phyloP scores from a whole-genome alignment of 805 yeast genomes.

The Priceomyces fermenticarens region DNA sequence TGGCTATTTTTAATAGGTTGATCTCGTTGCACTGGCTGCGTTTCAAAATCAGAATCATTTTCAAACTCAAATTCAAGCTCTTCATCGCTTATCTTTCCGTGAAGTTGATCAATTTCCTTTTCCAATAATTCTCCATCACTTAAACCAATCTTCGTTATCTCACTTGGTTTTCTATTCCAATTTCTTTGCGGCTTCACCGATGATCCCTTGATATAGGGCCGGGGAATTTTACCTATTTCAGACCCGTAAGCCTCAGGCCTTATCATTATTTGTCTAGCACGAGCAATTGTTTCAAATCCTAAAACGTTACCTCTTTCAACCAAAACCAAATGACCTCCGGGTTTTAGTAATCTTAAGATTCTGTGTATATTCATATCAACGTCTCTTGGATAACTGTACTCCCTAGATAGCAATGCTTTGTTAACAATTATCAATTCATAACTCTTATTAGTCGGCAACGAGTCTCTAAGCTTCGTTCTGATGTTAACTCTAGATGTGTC shows the following conservation, averaged over 20 bases:
- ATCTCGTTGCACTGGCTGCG: slow-evolving; percentile 17
- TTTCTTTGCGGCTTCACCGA: slow-evolving; percentile 37
- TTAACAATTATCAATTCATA: slow-evolving; percentile 84
- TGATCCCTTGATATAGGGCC: slow-evolving; percentile 61
- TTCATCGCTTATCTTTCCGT: slow-evolving; percentile 40
- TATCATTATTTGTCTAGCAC: slow-evolving; percentile 88
- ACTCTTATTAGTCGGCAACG: slow-evolving; percentile 48
- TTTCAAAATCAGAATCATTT: slow-evolving; percentile 27
- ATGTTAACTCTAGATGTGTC: slow-evolving; percentile 54
- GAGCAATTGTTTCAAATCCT: slow-evolving; percentile 84
- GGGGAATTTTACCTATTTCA: slow-evolving; percentile 62
- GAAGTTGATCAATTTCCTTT: slow-evolving; percentile 33
- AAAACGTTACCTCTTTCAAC: slow-evolving; percentile 87
- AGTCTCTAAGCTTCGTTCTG: slow-evolving; percentile 53
- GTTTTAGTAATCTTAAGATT: slow-evolving; percentile 60
- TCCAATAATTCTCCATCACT: slow-evolving; percentile 11
- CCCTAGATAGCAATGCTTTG: slow-evolving; percentile 67
- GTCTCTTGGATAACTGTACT: slow-evolving; percentile 62
- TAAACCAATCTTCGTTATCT: slow-evolving; percentile 21
- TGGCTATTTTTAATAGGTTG: too few relatives aligned
- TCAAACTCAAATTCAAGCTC: slow-evolving; percentile 51
- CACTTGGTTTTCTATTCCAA: slow-evolving; percentile 31
- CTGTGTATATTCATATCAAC: slow-evolving; percentile 66
- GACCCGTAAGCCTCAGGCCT: slow-evolving; percentile 68
- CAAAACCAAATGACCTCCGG: slow-evolving; percentile 75